These are phyloP conservation scores for Scedosporium apiospermum DNA, from an alignment of 2,329 filamentous ascomycete genomes.

Conservation along the genomic window DNA sequence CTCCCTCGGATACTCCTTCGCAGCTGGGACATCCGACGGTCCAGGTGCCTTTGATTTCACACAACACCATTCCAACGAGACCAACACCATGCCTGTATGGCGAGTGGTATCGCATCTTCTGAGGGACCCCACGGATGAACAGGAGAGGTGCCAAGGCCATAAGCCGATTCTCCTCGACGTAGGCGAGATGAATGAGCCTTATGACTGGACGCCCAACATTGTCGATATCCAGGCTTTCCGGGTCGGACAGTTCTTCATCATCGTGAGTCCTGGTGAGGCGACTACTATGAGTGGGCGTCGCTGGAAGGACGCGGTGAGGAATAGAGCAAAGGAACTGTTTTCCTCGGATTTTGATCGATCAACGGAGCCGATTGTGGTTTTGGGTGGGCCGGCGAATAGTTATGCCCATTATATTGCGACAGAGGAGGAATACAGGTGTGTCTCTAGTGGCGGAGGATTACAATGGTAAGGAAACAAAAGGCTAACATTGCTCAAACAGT, in stretches of 20 bases:
- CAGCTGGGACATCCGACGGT: constrained; percentile 84
- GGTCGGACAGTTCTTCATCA: constrained; percentile 74
- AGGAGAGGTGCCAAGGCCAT: constrained; percentile 65
- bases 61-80: constrained; percentile 67
- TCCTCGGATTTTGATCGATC: constrained; percentile 23
- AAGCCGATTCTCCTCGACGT: constrained; percentile 87
- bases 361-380: constrained; percentile 7
- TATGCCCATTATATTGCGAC: constrained; percentile 59
- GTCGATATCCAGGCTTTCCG: constrained; percentile 82
- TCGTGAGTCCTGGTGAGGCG: constrained; percentile 78
- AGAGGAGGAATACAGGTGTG: constrained; percentile 46
- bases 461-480: neutral
- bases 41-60: constrained; percentile 91
- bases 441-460: neutral
- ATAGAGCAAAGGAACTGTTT: constrained; percentile 49
- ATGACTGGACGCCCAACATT: constrained; percentile 83
- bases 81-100: constrained; percentile 66
- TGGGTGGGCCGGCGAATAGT: constrained; percentile 60
- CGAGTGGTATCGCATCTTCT: constrained; percentile 62
- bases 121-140: constrained; percentile 58
- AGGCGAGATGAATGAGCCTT: constrained; percentile 68
- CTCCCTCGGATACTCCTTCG: constrained; percentile 84
- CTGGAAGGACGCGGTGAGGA: constrained; percentile 63
- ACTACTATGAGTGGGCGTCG: constrained; percentile 87
- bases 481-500: constrained; percentile 12